Evolutionary conservation across 2,329 filamentous ascomycete species (phyloP).

Genomic region (Gaeumannomyces sp.): DNA sequence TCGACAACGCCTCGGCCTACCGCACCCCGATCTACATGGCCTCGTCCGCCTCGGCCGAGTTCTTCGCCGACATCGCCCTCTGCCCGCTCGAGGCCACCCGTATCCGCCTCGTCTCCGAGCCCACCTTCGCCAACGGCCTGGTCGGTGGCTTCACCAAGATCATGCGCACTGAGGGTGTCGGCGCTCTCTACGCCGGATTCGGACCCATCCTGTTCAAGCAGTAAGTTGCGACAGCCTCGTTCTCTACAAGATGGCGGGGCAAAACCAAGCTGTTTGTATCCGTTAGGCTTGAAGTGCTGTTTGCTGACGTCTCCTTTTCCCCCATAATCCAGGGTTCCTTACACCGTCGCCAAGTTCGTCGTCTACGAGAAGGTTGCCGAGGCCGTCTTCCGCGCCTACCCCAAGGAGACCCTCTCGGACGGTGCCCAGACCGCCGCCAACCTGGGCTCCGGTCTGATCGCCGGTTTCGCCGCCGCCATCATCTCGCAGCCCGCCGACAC

Average conservation of each 20-base stretch:
- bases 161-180: slow-evolving; percentile 64
- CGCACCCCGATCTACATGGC: slow-evolving; percentile 67
- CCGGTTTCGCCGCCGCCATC: slow-evolving; percentile 74
- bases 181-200: slow-evolving; percentile 78
- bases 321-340: slow-evolving; percentile 55
- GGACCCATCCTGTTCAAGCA: slow-evolving; percentile 74
- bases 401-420: slow-evolving; percentile 60
- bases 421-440: slow-evolving; percentile 63
- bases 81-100: slow-evolving; percentile 81
- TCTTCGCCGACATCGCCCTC: slow-evolving; percentile 65
- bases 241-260: no score
- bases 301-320: slow-evolving; percentile 14
- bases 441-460: slow-evolving; percentile 32
- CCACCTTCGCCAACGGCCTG: slow-evolving; percentile 68
- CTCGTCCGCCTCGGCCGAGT: slow-evolving; percentile 50
- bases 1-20: slow-evolving; percentile 64
- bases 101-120: slow-evolving; percentile 77
- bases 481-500: slow-evolving; percentile 81
- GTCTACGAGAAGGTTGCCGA: slow-evolving; percentile 79
- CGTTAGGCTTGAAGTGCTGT: not conserved
- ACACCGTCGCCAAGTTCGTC: slow-evolving; percentile 86
- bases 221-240: slow-evolving; percentile 34
- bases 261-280: not conserved
- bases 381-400: slow-evolving; percentile 54
- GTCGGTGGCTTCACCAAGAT: slow-evolving; percentile 70